Conservation (phyloP, 2,329 filamentous ascomycete species). For the Colletotrichum cuscutae region DNA sequence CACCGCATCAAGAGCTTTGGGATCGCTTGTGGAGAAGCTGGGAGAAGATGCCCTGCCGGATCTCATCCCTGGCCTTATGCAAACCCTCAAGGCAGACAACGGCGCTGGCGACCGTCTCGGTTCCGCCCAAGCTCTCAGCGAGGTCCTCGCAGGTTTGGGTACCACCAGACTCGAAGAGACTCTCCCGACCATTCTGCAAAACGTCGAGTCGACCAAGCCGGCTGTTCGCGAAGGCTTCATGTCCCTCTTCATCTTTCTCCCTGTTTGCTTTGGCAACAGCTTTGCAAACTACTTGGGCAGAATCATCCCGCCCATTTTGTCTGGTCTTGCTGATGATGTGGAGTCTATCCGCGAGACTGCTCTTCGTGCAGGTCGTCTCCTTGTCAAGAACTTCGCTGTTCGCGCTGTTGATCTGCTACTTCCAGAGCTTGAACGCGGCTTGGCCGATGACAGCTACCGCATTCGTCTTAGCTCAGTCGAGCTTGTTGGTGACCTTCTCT, state of each 20-base stretch:
- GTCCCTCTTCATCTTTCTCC: conserved; percentile 99
- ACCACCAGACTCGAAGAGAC: conserved; percentile 95
- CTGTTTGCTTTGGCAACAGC: conserved; percentile 98
- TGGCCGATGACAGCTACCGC: conserved; percentile 97
- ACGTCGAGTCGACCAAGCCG: conserved; percentile 90
- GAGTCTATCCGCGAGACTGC: conserved; percentile 98
- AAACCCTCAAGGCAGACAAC: conserved; percentile 96
- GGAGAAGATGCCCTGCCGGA: conserved; percentile 97
- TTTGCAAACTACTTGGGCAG: conserved; percentile 95
- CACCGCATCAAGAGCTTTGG: conserved; percentile 93
- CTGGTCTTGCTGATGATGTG: conserved; percentile 93
- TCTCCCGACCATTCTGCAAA: conserved; percentile 93
- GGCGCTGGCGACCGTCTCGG: conserved; percentile 95
- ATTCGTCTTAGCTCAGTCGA: conserved; percentile 99
- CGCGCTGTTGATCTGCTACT: conserved; percentile 93
- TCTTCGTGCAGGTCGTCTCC: conserved; percentile 87
- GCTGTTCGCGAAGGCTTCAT: conserved; percentile 98
- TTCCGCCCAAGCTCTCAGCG: conserved; percentile 94
- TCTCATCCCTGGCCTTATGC: conserved; percentile 97
- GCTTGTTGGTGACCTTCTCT: conserved; percentile 93
- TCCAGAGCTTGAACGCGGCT: conserved; percentile 92
- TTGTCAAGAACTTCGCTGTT: conserved; percentile 98
- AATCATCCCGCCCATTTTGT: conserved; percentile 94
- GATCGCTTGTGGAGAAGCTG: conserved; percentile 96
- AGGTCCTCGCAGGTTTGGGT: conserved; percentile 94